Evolutionary conservation across 2,329 filamentous ascomycete genomes (phyloP).

Genomic region (Dactylonectria macrodidyma): DNA sequence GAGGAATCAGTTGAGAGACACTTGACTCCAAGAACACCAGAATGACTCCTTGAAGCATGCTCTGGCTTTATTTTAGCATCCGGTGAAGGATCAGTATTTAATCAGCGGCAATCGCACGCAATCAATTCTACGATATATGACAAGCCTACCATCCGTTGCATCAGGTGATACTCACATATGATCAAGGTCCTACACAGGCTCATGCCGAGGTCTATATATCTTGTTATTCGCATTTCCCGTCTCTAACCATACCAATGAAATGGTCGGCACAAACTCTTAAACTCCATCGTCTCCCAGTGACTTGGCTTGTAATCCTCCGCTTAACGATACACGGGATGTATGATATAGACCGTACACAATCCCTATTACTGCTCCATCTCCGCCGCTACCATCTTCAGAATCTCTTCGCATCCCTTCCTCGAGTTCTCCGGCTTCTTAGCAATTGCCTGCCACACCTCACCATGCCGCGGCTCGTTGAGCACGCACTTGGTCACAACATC

Average conservation of each 20-base stretch:
- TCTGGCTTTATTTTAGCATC: slow-evolving; percentile 12
- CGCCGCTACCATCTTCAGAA: slow-evolving; percentile 83
- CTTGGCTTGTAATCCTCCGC: slow-evolving; percentile 8
- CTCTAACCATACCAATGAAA: slow-evolving; percentile 10
- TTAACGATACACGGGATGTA: slow-evolving; percentile 11
- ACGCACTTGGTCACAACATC: slow-evolving; percentile 88
- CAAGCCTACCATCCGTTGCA: background rate
- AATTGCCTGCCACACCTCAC: slow-evolving; percentile 90
- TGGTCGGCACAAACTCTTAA: slow-evolving; percentile 17
- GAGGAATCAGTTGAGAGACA: background rate
- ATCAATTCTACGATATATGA: background rate
- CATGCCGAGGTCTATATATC: background rate
- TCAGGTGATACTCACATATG: background rate
- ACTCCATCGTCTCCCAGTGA: slow-evolving; percentile 24
- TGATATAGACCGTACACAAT: slow-evolving; percentile 9
- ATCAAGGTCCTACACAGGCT: background rate
- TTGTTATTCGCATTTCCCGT: slow-evolving; percentile 18
- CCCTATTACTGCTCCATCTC: slow-evolving; percentile 50
- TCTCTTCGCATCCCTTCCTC: slow-evolving; percentile 81
- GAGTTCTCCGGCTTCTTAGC: slow-evolving; percentile 90
- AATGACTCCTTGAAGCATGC: slow-evolving; percentile 13
- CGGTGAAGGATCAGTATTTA: slow-evolving; percentile 13
- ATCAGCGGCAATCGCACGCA: slow-evolving; percentile 16
- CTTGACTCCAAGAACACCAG: slow-evolving; percentile 10
- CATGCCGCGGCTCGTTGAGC: slow-evolving; percentile 89